These are phyloP conservation scores for Ophiocordyceps camponoti-saundersi DNA, from an alignment of 2,329 filamentous ascomycete species.

Conservation along the genomic window DNA sequence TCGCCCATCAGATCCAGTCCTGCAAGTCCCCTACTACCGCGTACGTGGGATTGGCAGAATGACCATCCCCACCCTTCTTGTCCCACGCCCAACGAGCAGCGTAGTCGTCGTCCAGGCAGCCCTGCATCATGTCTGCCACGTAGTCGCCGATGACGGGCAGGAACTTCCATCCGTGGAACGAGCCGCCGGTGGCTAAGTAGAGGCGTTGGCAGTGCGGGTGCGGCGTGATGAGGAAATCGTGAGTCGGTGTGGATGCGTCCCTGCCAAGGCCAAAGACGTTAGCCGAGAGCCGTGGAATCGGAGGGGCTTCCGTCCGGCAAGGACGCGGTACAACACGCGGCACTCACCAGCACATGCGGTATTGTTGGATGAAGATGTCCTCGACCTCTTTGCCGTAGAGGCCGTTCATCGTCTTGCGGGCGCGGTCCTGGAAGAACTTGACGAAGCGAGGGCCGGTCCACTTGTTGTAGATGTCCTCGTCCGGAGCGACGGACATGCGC, in stretches of 20 bases:
- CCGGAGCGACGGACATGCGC: constrained; percentile 33
- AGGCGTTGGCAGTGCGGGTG: constrained; percentile 31
- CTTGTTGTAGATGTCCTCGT: constrained; percentile 22
- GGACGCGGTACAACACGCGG: not conserved
- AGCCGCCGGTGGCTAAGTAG: constrained; percentile 44
- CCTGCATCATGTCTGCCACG: constrained; percentile 29
- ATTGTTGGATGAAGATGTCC: constrained; percentile 20
- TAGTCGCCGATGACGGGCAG: constrained; percentile 45
- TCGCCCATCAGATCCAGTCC: constrained; percentile 15
- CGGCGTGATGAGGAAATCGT: constrained; percentile 44
- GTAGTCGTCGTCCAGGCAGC: constrained; percentile 19
- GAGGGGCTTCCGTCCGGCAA: not conserved
- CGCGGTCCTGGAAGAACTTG: constrained; percentile 25
- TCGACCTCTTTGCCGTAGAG: constrained; percentile 24
- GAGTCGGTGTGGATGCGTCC: constrained; percentile 43
- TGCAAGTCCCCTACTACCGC: constrained; percentile 21
- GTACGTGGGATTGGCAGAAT: constrained; percentile 24
- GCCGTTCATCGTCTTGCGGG: constrained; percentile 19
- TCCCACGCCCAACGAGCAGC: constrained; percentile 28
- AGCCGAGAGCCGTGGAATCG: constrained; percentile 2
- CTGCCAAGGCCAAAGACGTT: constrained; percentile 16
- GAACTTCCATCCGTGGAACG: constrained; percentile 50
- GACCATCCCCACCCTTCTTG: constrained; percentile 21
- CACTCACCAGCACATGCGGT: constrained; percentile 28
- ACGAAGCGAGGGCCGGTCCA: constrained; percentile 21